These are phyloP conservation scores for Lipomyces mesembrius DNA, from an alignment of 805 yeast genomes.

Conservation along the genomic window DNA sequence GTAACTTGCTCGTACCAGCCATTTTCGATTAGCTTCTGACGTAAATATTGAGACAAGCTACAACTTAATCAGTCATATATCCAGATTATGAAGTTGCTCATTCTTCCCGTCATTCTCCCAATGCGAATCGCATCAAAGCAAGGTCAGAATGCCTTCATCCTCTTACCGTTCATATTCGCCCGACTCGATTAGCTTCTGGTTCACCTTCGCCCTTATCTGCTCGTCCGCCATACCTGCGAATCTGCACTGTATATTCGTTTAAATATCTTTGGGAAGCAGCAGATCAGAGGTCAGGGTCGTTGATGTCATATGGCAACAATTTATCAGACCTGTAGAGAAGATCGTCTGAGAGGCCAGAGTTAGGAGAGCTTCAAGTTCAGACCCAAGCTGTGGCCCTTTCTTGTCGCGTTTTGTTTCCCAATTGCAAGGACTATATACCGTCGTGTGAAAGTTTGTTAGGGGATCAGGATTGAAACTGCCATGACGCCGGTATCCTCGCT, in stretches of 20 bases:
- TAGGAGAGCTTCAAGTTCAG: too few species aligned
- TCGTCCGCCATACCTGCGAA: slow-evolving; percentile 28
- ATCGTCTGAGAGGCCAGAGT: too few species aligned
- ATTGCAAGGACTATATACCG: too few species aligned
- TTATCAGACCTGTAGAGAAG: too few species aligned
- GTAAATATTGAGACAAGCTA: slow-evolving; percentile 49
- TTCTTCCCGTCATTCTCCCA: neutral
- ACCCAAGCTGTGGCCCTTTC: too few species aligned
- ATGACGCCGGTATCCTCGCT: too few species aligned
- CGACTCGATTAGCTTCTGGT: slow-evolving; percentile 68
- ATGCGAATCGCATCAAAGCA: neutral
- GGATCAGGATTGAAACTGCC: too few species aligned
- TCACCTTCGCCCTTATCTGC: slow-evolving; percentile 56
- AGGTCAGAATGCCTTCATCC: neutral
- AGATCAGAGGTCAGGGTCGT: neutral
- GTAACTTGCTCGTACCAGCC: slow-evolving; percentile 87
- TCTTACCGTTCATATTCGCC: slow-evolving; percentile 75
- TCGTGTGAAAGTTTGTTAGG: too few species aligned
- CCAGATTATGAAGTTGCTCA: neutral
- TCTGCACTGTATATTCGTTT: neutral
- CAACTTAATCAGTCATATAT: neutral
- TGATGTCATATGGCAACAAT: too few species aligned
- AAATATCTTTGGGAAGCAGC: neutral
- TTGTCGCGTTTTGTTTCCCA: too few species aligned
- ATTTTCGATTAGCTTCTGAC: slow-evolving; percentile 66